These are phyloP conservation scores for Yamadazyma sp. DNA, from an alignment of 1,139 yeast species.

Conservation along the genomic window DNA sequence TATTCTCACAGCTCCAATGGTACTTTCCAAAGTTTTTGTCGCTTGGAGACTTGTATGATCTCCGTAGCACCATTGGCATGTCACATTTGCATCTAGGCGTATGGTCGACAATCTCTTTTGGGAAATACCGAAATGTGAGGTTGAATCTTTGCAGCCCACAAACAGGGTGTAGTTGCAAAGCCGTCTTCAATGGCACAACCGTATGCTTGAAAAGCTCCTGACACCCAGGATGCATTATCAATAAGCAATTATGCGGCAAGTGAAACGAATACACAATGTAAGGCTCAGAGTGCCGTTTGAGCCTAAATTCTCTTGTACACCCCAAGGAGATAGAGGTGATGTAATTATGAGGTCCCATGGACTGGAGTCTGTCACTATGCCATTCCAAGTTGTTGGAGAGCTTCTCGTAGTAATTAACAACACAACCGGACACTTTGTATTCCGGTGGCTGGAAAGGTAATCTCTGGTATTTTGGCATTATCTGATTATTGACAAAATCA, in stretches of 20 bases:
- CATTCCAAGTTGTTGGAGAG: constrained; percentile 57
- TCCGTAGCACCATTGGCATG: constrained; percentile 44
- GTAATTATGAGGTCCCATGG: constrained; percentile 67
- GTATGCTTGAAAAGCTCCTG: constrained; percentile 71
- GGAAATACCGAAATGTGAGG: constrained; percentile 61
- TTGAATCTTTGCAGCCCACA: constrained; percentile 56
- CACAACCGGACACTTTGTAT: constrained; percentile 52
- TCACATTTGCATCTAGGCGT: constrained; percentile 55
- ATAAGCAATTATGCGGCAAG: constrained; percentile 62
- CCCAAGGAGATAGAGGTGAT: constrained; percentile 70
- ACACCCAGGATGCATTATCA: constrained; percentile 74
- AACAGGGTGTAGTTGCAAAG: constrained; percentile 42
- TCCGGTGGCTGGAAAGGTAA: constrained; percentile 21
- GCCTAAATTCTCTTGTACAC: constrained; percentile 61
- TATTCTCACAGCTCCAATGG: constrained; percentile 51
- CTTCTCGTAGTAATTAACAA: constrained; percentile 55
- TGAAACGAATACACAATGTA: constrained; percentile 48
- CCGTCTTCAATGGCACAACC: constrained; percentile 27
- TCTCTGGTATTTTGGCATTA: constrained; percentile 27
- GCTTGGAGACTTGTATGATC: constrained; percentile 38
- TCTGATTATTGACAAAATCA: constrained; percentile 38
- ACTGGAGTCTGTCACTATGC: constrained; percentile 72
- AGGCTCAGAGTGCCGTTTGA: constrained; percentile 38
- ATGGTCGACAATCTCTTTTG: constrained; percentile 28
- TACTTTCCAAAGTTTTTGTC: constrained; percentile 47